phyloP scores from a whole-genome alignment of 2,329 filamentous ascomycete genomes.

The Coleophoma cylindrospora region DNA sequence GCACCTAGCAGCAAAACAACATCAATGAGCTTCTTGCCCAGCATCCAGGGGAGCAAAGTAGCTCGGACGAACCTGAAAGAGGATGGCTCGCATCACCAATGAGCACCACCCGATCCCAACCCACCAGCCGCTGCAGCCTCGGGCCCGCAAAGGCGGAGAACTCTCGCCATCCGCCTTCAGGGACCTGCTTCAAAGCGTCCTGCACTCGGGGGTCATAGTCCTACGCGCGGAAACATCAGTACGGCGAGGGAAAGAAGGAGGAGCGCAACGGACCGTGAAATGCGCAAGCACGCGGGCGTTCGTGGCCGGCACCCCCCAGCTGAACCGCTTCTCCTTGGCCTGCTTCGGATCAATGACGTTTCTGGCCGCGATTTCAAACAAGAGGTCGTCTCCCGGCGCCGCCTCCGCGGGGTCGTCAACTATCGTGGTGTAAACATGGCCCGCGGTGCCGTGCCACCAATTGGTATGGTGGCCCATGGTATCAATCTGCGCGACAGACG shows the following conservation, averaged over 20 bases:
- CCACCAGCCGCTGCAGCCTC: slow-evolving; percentile 32
- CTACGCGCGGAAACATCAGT: slow-evolving; percentile 14
- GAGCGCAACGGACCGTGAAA: slow-evolving; percentile 27
- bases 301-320: slow-evolving; percentile 31
- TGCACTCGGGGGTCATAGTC: slow-evolving; percentile 35
- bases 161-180: slow-evolving; percentile 36
- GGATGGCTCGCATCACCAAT: slow-evolving; percentile 52
- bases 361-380: slow-evolving; percentile 34
- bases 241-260: no score
- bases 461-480: slow-evolving; percentile 27
- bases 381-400: slow-evolving; percentile 20
- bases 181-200: slow-evolving; percentile 32
- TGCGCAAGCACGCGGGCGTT: slow-evolving; percentile 31
- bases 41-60: no score
- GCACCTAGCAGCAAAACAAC: slow-evolving; percentile 19
- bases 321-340: slow-evolving; percentile 26
- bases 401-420: slow-evolving; percentile 26
- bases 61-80: slow-evolving; percentile 33
- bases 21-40: slow-evolving; percentile 1
- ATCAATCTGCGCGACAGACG: slow-evolving; percentile 24
- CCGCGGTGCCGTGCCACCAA: slow-evolving; percentile 38
- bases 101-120: slow-evolving; percentile 40
- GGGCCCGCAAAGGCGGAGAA: slow-evolving; percentile 43
- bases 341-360: slow-evolving; percentile 27
- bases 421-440: slow-evolving; percentile 35